Evolutionary conservation across 768 basidiomycete genomes (phyloP).

Genomic region (Boletus patriciae): DNA sequence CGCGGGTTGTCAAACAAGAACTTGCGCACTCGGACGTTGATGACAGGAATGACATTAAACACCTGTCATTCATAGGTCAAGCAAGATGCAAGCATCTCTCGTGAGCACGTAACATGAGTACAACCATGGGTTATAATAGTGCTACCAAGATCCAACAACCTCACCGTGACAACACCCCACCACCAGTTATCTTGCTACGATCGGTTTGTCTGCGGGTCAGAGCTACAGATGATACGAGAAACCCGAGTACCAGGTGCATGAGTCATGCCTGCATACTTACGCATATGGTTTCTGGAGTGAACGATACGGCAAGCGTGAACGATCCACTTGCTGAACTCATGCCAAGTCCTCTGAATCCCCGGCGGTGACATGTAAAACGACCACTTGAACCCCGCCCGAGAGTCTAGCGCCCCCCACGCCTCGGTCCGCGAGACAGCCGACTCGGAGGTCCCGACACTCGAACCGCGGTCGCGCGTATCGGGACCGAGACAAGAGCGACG

Average conservation of each 20-base stretch:
- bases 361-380: background rate
- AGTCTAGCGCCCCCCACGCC: background rate
- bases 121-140: background rate
- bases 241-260: background rate
- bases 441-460: constrained; percentile 5
- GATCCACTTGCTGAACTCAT: too few relatives aligned
- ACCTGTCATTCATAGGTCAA: background rate
- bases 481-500: constrained; percentile 17
- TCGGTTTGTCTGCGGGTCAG: background rate
- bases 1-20: too few relatives aligned
- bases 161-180: background rate
- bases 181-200: background rate
- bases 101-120: background rate
- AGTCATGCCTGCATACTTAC: background rate
- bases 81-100: background rate
- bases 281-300: background rate
- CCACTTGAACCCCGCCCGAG: background rate
- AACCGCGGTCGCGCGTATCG: background rate
- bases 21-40: background rate
- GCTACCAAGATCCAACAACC: background rate
- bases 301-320: background rate
- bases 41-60: too few relatives aligned
- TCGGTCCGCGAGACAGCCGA: background rate
- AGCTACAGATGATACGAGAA: background rate
- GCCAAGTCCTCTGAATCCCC: background rate